These are phyloP conservation scores for Solanum hybrid DNA, from an alignment of 305 asterid species.

Conservation along the genomic window DNA sequence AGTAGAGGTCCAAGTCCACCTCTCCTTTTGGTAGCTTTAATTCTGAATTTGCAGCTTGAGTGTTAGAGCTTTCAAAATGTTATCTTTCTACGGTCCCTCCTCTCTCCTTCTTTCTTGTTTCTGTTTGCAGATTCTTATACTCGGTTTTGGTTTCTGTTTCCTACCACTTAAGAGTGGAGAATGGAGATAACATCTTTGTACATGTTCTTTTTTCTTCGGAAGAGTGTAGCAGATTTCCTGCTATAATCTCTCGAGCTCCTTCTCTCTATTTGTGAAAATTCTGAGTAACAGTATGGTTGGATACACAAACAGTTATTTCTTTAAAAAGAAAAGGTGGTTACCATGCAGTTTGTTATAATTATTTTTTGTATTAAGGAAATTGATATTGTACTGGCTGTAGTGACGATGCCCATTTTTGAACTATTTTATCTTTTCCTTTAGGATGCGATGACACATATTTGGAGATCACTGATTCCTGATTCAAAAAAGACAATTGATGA, in stretches of 20 bases:
- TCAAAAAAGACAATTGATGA: slow-evolving; percentile 90
- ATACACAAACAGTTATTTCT: background rate
- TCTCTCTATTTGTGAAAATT: background rate
- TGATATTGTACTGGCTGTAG: background rate
- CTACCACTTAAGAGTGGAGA: background rate
- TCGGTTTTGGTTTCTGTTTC: background rate
- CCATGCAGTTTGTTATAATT: background rate
- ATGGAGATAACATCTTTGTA: background rate
- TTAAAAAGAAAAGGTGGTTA: background rate
- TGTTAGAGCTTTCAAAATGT: background rate
- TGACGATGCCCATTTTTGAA: background rate
- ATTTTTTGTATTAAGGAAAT: background rate
- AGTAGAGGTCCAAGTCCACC: background rate
- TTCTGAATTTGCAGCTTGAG: background rate
- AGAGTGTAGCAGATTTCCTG: background rate
- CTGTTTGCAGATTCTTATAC: background rate
- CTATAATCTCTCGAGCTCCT: background rate
- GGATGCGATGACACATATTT: slow-evolving; percentile 99
- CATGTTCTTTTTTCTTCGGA: background rate
- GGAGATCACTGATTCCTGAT: slow-evolving; percentile 86
- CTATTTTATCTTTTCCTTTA: slow-evolving; percentile 30
- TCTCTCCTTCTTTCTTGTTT: background rate
- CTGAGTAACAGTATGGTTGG: background rate
- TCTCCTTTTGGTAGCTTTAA: background rate
- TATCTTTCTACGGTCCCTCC: background rate